phyloP scores from a whole-genome alignment of 768 basidiomycete species.

The Pisolithus albus region DNA sequence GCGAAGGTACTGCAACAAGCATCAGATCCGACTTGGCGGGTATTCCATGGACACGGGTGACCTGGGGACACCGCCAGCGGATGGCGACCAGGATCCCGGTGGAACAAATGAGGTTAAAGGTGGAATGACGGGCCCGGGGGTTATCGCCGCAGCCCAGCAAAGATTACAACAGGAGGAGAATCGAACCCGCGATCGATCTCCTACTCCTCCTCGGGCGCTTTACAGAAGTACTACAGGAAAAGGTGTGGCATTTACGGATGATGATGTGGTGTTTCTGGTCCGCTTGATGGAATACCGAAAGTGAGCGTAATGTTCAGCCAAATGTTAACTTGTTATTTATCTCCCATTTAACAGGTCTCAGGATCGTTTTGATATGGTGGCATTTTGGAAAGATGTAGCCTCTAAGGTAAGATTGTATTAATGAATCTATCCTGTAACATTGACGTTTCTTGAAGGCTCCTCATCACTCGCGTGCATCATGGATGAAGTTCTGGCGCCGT shows the following conservation, averaged over 20 bases:
- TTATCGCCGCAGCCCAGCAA: constrained; percentile 39
- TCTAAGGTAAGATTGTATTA: constrained; percentile 39
- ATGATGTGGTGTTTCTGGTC: constrained; percentile 72
- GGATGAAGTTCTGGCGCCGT: constrained; percentile 91
- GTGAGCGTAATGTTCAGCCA: constrained; percentile 32
- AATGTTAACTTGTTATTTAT: background rate
- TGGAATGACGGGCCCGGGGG: constrained; percentile 34
- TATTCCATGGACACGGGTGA: constrained; percentile 69
- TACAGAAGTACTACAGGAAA: constrained; percentile 85
- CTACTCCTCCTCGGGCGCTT: constrained; percentile 73
- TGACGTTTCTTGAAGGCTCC: constrained; percentile 49
- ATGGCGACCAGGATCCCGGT: constrained; percentile 37
- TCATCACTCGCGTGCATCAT: constrained; percentile 85
- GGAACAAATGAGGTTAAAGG: constrained; percentile 31
- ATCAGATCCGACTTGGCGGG: constrained; percentile 83
- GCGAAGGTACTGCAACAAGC: constrained; percentile 89
- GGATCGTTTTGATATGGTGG: constrained; percentile 64
- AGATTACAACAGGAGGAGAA: constrained; percentile 32
- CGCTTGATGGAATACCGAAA: constrained; percentile 72
- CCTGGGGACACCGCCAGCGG: constrained; percentile 37
- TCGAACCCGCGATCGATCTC: constrained; percentile 55
- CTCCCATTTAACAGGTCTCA: constrained; percentile 36
- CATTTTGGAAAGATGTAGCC: constrained; percentile 76
- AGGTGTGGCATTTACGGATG: constrained; percentile 82
- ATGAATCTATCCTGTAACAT: background rate